A percentile compares a stretch with the other conserved stretches of the same genome.
Conservation (phyloP, 345 rosid species). For the Bretschneidera sinensis region DNA sequence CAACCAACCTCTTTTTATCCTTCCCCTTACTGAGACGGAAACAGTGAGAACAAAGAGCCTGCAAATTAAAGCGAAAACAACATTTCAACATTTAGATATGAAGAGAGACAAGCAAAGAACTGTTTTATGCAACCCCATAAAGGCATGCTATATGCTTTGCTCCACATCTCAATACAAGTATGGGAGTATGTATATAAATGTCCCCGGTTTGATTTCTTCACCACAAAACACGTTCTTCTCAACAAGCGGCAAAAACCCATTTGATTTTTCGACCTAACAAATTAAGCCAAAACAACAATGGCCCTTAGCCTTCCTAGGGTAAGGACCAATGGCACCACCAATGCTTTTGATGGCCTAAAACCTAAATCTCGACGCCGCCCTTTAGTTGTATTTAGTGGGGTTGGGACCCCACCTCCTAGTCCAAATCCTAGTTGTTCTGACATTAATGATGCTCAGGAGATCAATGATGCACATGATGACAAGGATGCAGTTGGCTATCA, state of each 20-base stretch:
- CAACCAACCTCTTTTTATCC: too few species aligned
- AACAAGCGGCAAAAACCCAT: too few species aligned
- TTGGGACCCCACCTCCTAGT: slow-evolving; percentile 17
- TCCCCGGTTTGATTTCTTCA: too few species aligned
- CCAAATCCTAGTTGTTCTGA: slow-evolving; percentile 8
- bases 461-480: too few species aligned
- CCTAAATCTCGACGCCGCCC: slow-evolving; percentile 10
- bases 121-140: slow-evolving; percentile 19
- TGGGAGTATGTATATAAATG: not conserved
- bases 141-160: slow-evolving; percentile 19
- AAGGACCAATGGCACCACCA: too few species aligned
- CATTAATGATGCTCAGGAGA: slow-evolving; percentile 42
- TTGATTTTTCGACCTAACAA: too few species aligned
- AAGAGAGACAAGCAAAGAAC: slow-evolving; percentile 12
- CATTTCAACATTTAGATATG: not conserved
- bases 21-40: slow-evolving; percentile 24
- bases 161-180: not conserved
- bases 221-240: not conserved
- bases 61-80: not conserved
- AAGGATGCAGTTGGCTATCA: too few species aligned
- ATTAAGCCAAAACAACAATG: slow-evolving; percentile 19
- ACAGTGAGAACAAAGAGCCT: not conserved
- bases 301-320: slow-evolving; percentile 40
- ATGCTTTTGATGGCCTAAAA: slow-evolving; percentile 11
- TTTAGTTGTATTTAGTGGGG: too few species aligned